Conservation (phyloP, 345 rosid species). For the Eucalyptus pauciflora region DNA sequence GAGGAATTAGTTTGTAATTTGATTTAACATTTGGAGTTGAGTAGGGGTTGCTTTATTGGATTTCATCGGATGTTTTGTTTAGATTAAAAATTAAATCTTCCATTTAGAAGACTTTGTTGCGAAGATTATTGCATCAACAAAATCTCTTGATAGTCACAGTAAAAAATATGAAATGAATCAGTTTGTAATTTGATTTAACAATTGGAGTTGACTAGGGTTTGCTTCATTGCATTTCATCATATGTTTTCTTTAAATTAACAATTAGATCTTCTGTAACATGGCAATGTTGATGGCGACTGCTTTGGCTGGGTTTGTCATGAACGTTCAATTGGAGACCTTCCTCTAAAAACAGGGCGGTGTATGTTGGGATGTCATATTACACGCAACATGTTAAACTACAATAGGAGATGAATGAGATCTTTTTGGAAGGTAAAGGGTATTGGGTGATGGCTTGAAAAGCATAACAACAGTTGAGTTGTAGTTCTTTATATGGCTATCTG, state of each 20-base stretch:
- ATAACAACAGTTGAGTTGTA: neutral
- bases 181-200: neutral
- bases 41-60: neutral
- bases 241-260: neutral
- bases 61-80: neutral
- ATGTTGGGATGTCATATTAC: neutral
- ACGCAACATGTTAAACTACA: neutral
- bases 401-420: neutral
- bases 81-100: neutral
- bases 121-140: neutral
- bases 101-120: no score
- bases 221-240: neutral
- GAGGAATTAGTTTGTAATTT: neutral
- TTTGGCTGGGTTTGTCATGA: neutral
- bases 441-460: neutral
- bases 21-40: neutral
- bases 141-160: neutral
- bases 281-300: neutral
- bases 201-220: neutral
- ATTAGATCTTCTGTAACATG: neutral
- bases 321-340: neutral
- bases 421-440: neutral
- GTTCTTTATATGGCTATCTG: neutral
- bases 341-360: neutral
- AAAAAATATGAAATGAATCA: neutral